These are phyloP conservation scores for Yarrowia galli DNA, from an alignment of 1,139 yeast genomes.

Conservation along the genomic window DNA sequence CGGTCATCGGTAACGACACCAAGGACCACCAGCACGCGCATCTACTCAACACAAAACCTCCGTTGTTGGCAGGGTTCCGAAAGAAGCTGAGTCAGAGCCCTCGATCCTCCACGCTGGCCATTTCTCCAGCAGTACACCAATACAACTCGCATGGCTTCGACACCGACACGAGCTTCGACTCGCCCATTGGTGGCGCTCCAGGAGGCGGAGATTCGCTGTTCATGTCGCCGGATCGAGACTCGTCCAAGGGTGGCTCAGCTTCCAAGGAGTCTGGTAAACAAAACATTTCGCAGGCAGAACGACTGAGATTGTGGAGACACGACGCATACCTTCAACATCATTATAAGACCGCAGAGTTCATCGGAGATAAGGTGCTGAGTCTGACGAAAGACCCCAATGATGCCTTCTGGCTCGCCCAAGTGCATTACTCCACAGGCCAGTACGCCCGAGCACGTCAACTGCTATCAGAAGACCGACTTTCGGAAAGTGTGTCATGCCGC, in stretches of 20 bases:
- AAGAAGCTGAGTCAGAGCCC: conserved; percentile 34
- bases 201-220: conserved; percentile 33
- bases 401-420: conserved; percentile 97
- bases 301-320: conserved; percentile 88
- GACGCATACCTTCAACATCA: conserved; percentile 95
- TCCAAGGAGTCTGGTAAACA: conserved; percentile 31
- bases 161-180: conserved; percentile 29
- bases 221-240: conserved; percentile 36
- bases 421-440: conserved; percentile 75
- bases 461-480: conserved; percentile 53
- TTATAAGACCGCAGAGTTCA: conserved; percentile 84
- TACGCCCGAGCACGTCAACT: conserved; percentile 80
- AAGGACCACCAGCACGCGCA: conserved; percentile 32
- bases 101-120: conserved; percentile 38
- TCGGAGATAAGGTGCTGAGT: conserved; percentile 89
- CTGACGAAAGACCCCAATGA: conserved; percentile 85
- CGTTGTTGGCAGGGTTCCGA: conserved; percentile 29
- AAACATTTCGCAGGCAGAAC: conserved; percentile 77
- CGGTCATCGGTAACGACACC: conserved; percentile 31
- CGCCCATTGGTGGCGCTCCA: conserved; percentile 10
- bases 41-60: conserved; percentile 28
- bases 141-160: conserved; percentile 34
- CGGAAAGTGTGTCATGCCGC: conserved; percentile 72
- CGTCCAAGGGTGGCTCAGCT: conserved; percentile 6
- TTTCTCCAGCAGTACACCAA: conserved; percentile 32